Conservation (phyloP, 2,329 filamentous ascomycete species). For the Epichloe bromicola region DNA sequence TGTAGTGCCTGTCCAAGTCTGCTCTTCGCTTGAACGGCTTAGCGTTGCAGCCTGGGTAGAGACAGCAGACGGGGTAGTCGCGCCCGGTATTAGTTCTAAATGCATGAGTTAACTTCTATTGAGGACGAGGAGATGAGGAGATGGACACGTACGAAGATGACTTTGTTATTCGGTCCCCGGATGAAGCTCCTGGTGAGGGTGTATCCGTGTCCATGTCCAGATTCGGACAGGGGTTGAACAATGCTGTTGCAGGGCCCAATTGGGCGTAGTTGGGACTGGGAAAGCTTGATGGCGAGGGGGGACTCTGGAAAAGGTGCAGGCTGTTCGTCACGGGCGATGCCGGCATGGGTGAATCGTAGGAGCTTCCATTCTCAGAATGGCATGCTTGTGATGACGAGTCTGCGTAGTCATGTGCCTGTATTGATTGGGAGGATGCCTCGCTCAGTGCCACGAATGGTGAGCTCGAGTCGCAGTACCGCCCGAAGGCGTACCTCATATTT, state of each 20-base stretch:
- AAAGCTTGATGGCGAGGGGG: slow-evolving; percentile 1
- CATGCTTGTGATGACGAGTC: slow-evolving; percentile 2
- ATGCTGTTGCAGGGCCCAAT: slow-evolving; percentile 3
- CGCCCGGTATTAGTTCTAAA: slow-evolving; percentile 10
- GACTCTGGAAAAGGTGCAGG: neutral
- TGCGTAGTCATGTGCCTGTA: neutral
- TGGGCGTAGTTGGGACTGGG: slow-evolving; percentile 3
- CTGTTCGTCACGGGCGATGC: neutral
- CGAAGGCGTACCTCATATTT: neutral
- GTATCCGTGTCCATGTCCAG: slow-evolving; percentile 8
- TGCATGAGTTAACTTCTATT: neutral
- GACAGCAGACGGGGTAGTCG: slow-evolving; percentile 26
- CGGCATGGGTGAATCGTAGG: slow-evolving; percentile 1
- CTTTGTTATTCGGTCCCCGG: slow-evolving; percentile 5
- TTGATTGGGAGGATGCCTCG: slow-evolving; percentile 2
- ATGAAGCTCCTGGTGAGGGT: slow-evolving; percentile 6
- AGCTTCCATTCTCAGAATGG: slow-evolving; percentile 1
- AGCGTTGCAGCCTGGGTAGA: slow-evolving; percentile 27
- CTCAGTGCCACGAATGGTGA: neutral
- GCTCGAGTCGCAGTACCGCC: neutral
- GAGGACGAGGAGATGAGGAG: neutral
- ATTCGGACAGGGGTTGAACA: slow-evolving; percentile 9
- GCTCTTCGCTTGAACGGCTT: slow-evolving; percentile 38
- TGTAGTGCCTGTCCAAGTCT: slow-evolving; percentile 41
- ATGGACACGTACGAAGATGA: slow-evolving; percentile 5